Conservation (phyloP, 257 asterid genomes). For the Mitragyna speciosa region DNA sequence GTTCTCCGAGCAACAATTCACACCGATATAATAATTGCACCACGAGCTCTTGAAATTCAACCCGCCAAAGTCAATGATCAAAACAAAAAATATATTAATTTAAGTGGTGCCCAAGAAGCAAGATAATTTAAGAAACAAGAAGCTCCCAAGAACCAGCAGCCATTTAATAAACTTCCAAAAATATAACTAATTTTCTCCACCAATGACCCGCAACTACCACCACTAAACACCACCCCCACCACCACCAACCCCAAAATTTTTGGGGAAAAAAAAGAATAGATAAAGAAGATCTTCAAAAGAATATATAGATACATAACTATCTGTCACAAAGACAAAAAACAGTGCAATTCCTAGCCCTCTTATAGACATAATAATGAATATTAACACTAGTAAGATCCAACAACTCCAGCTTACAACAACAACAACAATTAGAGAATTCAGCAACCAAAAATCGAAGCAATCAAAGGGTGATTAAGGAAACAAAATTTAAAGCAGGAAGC, state of each 20-base stretch:
- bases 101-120: background rate
- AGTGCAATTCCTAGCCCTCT: background rate
- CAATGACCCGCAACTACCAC: background rate
- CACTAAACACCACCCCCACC: no score
- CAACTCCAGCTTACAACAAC: background rate
- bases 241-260: background rate
- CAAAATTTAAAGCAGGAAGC: background rate
- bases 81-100: background rate
- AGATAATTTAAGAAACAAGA: background rate
- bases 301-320: background rate
- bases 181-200: background rate
- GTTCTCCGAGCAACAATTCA: no score
- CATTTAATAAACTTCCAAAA: background rate
- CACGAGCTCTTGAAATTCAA: background rate
- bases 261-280: background rate
- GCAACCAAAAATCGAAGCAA: no score
- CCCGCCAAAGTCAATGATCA: background rate
- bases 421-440: no score
- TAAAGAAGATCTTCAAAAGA: background rate
- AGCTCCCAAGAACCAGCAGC: background rate
- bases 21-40: background rate
- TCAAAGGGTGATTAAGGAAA: no score
- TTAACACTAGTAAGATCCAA: constrained; percentile 4
- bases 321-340: background rate
- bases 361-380: background rate